Percentiles rank a stretch among this genome's conserved stretches.
Conservation (phyloP, 1,284 basidiomycete species). For the Nidula niveotomentosa region DNA sequence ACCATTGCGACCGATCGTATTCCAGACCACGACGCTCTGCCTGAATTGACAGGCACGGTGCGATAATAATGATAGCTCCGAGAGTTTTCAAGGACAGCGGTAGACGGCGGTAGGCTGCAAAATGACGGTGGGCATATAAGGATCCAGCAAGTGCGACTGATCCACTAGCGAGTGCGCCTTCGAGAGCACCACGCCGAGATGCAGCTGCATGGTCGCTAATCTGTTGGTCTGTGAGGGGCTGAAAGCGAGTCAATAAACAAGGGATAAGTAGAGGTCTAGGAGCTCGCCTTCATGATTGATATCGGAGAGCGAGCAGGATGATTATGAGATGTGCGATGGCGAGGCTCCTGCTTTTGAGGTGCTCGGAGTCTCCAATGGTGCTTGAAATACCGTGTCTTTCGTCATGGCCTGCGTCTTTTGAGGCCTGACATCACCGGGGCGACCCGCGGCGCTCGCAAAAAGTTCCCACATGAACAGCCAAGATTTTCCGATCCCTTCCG, state of each 20-base stretch:
- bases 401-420: too few relatives aligned
- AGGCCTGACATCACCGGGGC: too few relatives aligned
- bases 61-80: conserved; percentile 64
- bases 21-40: conserved; percentile 80
- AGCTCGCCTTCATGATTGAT: conserved; percentile 22
- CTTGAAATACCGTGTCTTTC: too few relatives aligned
- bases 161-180: conserved; percentile 57
- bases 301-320: background rate
- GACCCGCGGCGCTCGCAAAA: too few relatives aligned
- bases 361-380: background rate
- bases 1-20: conserved; percentile 75
- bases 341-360: background rate
- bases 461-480: too few relatives aligned
- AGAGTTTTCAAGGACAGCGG: conserved; percentile 78
- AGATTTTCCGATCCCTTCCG: too few relatives aligned
- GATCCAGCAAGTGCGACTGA: conserved; percentile 55
- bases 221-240: conserved; percentile 39
- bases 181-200: conserved; percentile 60
- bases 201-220: conserved; percentile 50
- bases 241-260: background rate
- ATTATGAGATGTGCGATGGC: too few relatives aligned
- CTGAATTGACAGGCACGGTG: conserved; percentile 71
- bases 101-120: conserved; percentile 64
- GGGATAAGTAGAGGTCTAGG: background rate
- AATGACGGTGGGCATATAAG: conserved; percentile 56